Evolutionary conservation across 306 rosid genomes (phyloP), one percentile per base, ranked within the genome.

Genomic region (Vigna angularis): DNA sequence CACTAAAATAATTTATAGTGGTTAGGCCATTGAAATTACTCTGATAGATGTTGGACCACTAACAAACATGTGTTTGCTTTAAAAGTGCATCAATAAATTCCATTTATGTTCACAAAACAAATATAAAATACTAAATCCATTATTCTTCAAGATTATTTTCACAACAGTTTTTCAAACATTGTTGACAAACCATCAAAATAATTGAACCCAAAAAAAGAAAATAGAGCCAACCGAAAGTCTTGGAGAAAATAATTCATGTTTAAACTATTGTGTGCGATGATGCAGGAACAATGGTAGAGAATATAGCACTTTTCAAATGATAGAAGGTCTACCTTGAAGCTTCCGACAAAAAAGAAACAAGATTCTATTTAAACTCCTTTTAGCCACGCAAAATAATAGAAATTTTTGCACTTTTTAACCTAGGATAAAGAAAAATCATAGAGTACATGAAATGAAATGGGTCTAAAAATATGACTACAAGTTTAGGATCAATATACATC

Each of bases 331-430:
- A 64, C 9, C 1, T 55, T 55, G 15, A 14, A 55, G 52, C 51
- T 72, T 56, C 24, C 55, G 22, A 22, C 28, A 38, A 22, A 56
- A 30, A 58, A 40, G 38, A 24, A 56, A 26, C 55, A 3, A 0
- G 36, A 7, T 62, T 75, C 52, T 75, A 62, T 62, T 75, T 63
- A 50, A 63, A 26, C 62, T 18, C n/a, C 9, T 49, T 64, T 63
- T 32, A 51, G 72, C 63, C 55, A 63, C 11, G 50, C 50, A 30
- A 61, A 61, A 61, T 74, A 52, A 52, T 13, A 72, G 0, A 70
- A 17, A 7, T 6, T 72, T 34, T 34, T 1, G 42, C 0, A 17
- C 1, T 51, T 32, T 11, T 51, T 10, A 52, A 52, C 15, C 24
- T 20, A 20, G 4, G n/a, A 52, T 17, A n/a, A 45, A 26, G 28